phyloP scores from a whole-genome alignment of 2,329 filamentous ascomycete species.

The Neofusicoccum sp. region DNA sequence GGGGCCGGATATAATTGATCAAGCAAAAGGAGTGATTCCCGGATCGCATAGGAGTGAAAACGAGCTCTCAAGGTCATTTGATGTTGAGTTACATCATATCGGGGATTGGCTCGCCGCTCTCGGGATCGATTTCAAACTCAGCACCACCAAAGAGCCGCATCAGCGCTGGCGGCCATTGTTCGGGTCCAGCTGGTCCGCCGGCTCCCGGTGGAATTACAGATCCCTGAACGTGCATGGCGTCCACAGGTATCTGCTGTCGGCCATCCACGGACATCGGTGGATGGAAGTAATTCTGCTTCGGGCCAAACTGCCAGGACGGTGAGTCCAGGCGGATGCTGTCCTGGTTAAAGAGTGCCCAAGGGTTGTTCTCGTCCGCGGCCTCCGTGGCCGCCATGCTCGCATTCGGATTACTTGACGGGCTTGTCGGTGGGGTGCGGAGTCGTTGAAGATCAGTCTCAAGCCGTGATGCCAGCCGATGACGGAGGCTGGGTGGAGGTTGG shows the following conservation, averaged over 20 bases:
- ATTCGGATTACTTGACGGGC: conserved; percentile 7
- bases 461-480: conserved; percentile 20
- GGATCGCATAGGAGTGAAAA: no score
- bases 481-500: conserved; percentile 22
- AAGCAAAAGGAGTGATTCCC: no score
- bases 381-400: neutral
- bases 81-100: conserved; percentile 10
- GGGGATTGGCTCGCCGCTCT: conserved; percentile 6
- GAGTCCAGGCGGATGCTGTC: conserved; percentile 20
- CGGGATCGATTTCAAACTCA: conserved; percentile 12
- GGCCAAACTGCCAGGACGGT: conserved; percentile 8
- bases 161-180: conserved; percentile 14
- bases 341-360: conserved; percentile 22
- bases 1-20: no score
- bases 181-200: neutral
- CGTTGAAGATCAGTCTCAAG: conserved; percentile 20
- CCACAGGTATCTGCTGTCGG: neutral
- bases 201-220: neutral
- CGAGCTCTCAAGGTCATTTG: no score
- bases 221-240: neutral
- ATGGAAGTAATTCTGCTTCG: conserved; percentile 10
- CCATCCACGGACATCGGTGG: conserved; percentile 1
- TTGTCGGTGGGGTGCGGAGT: conserved; percentile 18
- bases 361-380: conserved; percentile 12
- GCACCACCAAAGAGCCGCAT: conserved; percentile 9